Conservation (phyloP, 805 yeast genomes). For the Ogataea pignaliae region DNA sequence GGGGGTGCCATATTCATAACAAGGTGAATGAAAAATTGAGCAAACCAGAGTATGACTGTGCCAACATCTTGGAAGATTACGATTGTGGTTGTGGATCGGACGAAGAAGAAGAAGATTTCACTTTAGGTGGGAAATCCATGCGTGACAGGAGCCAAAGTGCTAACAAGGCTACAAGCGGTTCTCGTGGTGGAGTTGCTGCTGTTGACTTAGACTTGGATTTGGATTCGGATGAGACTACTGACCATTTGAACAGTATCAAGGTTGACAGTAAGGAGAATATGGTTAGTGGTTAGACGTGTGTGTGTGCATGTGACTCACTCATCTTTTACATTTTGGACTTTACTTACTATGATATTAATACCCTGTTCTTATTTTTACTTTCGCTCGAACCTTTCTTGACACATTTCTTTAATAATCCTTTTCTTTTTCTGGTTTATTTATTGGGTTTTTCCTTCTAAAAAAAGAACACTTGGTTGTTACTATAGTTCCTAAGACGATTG, state of each 20-base stretch:
- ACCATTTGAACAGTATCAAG: constrained; percentile 42
- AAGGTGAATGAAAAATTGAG: constrained; percentile 70
- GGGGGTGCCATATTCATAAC: constrained; percentile 96
- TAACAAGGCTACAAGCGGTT: background rate
- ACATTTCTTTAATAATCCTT: too few relatives aligned
- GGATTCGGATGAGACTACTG: constrained; percentile 25
- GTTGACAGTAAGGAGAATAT: constrained; percentile 39
- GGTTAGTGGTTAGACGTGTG: constrained; percentile 24
- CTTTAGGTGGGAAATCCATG: constrained; percentile 19
- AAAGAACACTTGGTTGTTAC: too few relatives aligned
- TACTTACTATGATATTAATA: too few relatives aligned
- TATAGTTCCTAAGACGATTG: too few relatives aligned
- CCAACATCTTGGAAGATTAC: constrained; percentile 79
- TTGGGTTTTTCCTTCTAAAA: too few relatives aligned
- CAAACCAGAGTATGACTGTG: constrained; percentile 78
- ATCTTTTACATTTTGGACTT: too few relatives aligned
- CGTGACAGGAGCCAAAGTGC: constrained; percentile 3
- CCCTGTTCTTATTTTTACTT: too few relatives aligned
- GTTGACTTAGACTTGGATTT: too few relatives aligned
- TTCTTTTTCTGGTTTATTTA: too few relatives aligned
- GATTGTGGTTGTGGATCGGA: constrained; percentile 94
- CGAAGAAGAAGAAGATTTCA: constrained; percentile 45
- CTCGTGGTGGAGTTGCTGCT: too few relatives aligned
- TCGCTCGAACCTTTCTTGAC: too few relatives aligned
- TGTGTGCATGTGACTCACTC: too few relatives aligned